Evolutionary conservation across 805 yeast species (phyloP).

Genomic region (Yarrowia alimentaria): DNA sequence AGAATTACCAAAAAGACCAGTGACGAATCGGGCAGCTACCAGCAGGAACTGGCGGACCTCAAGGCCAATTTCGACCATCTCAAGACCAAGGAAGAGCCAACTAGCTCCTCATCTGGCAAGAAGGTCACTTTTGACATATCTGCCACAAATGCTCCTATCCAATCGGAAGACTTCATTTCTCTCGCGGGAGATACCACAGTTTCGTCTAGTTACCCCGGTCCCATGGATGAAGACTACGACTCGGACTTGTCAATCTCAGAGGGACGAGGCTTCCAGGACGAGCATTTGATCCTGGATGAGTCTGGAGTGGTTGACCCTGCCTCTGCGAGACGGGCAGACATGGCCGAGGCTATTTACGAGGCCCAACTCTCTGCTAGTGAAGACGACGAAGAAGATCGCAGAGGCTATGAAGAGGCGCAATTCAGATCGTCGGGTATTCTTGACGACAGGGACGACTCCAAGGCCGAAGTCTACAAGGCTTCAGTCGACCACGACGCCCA

Average conservation of each 20-base stretch:
- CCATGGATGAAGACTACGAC: conserved; percentile 4
- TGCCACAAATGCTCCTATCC: neutral
- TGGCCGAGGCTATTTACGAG: conserved; percentile 20
- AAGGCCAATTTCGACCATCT: conserved; percentile 1
- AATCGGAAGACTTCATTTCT: conserved; percentile 4
- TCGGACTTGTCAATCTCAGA: conserved; percentile 14
- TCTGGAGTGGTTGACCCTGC: conserved; percentile 7
- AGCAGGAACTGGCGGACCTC: conserved; percentile 21
- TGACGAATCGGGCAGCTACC: neutral
- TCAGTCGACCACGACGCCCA: conserved; percentile 4
- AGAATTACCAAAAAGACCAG: neutral
- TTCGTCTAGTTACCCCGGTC: neutral
- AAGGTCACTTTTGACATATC: conserved; percentile 3
- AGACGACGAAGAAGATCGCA: conserved; percentile 11
- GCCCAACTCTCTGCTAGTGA: conserved; percentile 22
- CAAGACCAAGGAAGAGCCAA: neutral
- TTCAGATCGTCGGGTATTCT: conserved; percentile 16
- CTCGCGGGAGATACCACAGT: neutral
- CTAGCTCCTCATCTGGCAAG: too few relatives aligned
- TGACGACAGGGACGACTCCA: neutral
- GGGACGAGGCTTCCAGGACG: conserved; percentile 15
- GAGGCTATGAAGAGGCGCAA: conserved; percentile 10
- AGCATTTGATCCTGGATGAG: conserved; percentile 2
- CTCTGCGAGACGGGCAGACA: neutral
- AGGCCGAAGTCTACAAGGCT: neutral